phyloP scores from a whole-genome alignment of 768 basidiomycete species.

The Trametes punicea region DNA sequence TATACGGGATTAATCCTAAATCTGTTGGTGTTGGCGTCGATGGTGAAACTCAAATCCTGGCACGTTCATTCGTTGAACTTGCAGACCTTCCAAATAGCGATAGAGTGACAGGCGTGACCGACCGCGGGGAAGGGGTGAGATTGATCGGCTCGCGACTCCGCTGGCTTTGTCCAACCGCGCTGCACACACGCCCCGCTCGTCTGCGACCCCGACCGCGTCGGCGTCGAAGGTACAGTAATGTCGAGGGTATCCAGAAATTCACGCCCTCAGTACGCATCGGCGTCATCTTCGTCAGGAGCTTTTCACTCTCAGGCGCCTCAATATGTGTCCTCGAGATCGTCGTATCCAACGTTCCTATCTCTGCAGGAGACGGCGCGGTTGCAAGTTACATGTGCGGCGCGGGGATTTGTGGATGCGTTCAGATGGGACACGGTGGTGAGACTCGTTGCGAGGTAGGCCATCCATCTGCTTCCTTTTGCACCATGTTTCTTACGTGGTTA shows the following conservation, averaged over 20 bases:
- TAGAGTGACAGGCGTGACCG: neutral
- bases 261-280: constrained; percentile 3
- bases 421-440: constrained; percentile 65
- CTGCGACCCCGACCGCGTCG: constrained; percentile 2
- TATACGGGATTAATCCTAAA: too few species aligned
- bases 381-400: constrained; percentile 55
- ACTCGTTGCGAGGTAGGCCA: constrained; percentile 53
- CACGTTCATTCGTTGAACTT: constrained; percentile 1
- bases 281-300: neutral
- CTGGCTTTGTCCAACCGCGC: too few species aligned
- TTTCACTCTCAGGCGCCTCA: constrained; percentile 6
- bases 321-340: constrained; percentile 38
- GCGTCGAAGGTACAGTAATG: constrained; percentile 9
- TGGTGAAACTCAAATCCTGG: too few species aligned
- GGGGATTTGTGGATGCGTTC: constrained; percentile 67
- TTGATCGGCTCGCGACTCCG: neutral
- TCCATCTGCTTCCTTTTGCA: constrained; percentile 1
- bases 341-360: constrained; percentile 71
- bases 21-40: too few species aligned
- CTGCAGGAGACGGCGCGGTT: constrained; percentile 55
- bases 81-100: neutral
- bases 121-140: neutral
- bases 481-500: constrained; percentile 4
- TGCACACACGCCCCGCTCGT: too few species aligned
- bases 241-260: constrained; percentile 1